Evolutionary conservation across 345 rosid species (phyloP), one percentile per base, ranked within the genome.

Genomic region (Schrenkiella parvula): DNA sequence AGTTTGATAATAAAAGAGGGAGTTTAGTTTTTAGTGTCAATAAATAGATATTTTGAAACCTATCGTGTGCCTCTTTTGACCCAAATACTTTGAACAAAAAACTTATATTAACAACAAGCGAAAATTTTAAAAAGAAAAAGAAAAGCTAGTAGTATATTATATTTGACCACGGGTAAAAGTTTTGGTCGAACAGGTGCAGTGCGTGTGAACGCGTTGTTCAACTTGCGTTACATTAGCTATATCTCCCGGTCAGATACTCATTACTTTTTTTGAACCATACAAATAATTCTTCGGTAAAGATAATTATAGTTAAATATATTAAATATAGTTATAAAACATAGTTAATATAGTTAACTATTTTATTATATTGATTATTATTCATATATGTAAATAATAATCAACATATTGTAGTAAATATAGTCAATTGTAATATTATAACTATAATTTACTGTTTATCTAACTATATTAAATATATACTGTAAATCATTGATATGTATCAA

Each of bases 51-150:
- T 73, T 56, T 37, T 55, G 46, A 72, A 57, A 21, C 7, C 3
- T 71, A 42, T 38, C 21, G 21, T 29, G 28, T 12, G 75, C 75
- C 62, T 61, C 61, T 18, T 50, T 71, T 61, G 75, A 71, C 75
- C 52, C 59, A 21, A 1, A 37, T 34, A 51, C 66, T 66, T 56
- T 65, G 66, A 46, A 47, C 14, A 19, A 11, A 57, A 25, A 50
- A 17, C 13, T 55, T 6, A 21, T 42, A 10, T 26, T 15, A 26
- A 42, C 14, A 25, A 32, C 32, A n/a, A n/a, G n/a, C n/a, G n/a
- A n/a, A n/a, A n/a, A n/a, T n/a, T n/a, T n/a, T n/a, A n/a, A 26
- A 26, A 26, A 7, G 34, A 26, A 14, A 54, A 14, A 29, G 0
- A 6, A 54, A 29, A n/a, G n/a, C 1, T 14, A 21, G n/a, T n/a